A percentile compares a stretch with the other conserved stretches of the same genome.
Conservation (phyloP, 495 filamentous ascomycete species). For the Tuber magnatum region DNA sequence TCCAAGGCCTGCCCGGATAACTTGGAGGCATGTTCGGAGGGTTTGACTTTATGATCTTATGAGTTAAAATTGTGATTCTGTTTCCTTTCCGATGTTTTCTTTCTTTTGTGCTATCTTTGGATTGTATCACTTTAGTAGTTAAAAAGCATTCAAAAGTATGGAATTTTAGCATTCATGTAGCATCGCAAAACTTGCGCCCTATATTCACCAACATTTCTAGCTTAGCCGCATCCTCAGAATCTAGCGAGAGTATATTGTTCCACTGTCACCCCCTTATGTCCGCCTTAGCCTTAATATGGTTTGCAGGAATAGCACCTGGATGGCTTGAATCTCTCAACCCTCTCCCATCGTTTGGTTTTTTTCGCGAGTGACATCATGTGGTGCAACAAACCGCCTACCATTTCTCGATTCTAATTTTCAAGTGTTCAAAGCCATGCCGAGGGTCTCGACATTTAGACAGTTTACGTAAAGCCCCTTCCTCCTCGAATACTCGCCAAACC, state of each 20-base stretch:
- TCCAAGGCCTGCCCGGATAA: not conserved
- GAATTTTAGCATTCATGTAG: not conserved
- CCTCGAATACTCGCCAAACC: not conserved
- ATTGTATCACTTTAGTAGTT: not conserved
- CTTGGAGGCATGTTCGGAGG: slow-evolving; percentile 1
- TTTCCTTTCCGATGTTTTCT: not conserved
- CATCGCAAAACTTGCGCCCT: not conserved
- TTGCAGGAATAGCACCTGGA: not conserved
- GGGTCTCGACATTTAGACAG: not conserved
- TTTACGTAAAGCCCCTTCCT: not conserved
- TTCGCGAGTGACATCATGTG: not conserved
- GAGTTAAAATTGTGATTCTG: not conserved
- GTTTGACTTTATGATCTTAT: not conserved
- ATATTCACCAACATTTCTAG: not conserved
- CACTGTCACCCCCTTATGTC: not conserved
- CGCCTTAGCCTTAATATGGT: not conserved
- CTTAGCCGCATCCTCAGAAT: not conserved
- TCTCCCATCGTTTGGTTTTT: not conserved
- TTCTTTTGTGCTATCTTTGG: not conserved
- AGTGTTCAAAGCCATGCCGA: not conserved
- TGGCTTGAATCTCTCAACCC: not conserved
- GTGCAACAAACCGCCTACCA: not conserved
- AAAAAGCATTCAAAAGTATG: not conserved
- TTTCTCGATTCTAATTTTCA: not conserved
- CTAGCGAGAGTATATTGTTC: not conserved